Conservation (phyloP, 371 early-diverging fungal species). For the Rhizopus stolonifer region DNA sequence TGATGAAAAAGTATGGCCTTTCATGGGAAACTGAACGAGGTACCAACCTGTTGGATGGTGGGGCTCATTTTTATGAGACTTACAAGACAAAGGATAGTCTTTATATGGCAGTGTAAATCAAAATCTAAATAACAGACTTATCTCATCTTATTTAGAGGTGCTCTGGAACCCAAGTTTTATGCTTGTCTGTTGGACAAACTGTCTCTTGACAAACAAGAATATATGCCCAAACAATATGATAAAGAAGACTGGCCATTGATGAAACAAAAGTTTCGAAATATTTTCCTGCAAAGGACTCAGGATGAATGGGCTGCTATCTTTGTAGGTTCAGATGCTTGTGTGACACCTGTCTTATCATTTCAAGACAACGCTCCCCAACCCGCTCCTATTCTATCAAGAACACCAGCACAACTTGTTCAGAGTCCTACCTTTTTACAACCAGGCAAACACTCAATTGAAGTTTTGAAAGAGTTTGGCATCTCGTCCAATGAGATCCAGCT, state of each 20-base stretch:
- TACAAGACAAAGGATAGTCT: constrained; percentile 71
- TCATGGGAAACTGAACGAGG: constrained; percentile 61
- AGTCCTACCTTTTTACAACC: constrained; percentile 40
- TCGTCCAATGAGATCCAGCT: constrained; percentile 12
- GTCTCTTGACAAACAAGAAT: constrained; percentile 34
- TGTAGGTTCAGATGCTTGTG: constrained; percentile 71
- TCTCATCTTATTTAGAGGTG: constrained; percentile 44
- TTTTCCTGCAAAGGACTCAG: constrained; percentile 61
- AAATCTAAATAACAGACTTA: not conserved
- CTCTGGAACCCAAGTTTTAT: constrained; percentile 75
- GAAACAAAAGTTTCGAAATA: constrained; percentile 48
- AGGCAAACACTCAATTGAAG: constrained; percentile 56
- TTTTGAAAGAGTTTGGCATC: constrained; percentile 59
- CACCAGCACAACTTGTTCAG: constrained; percentile 46
- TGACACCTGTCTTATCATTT: constrained; percentile 64
- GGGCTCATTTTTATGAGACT: constrained; percentile 71
- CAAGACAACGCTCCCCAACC: constrained; percentile 56
- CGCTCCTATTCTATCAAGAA: constrained; percentile 61
- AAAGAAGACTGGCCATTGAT: constrained; percentile 52
- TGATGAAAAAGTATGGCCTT: constrained; percentile 59
- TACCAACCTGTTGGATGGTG: constrained; percentile 66
- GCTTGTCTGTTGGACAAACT: constrained; percentile 54
- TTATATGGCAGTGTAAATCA: constrained; percentile 66
- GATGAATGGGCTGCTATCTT: constrained; percentile 70
- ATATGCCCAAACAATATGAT: constrained; percentile 58